Percentiles rank a stretch among this genome's conserved stretches.
Evolutionary conservation across 768 basidiomycete species (phyloP).

Genomic region (Brasilioporus rufonigricans): DNA sequence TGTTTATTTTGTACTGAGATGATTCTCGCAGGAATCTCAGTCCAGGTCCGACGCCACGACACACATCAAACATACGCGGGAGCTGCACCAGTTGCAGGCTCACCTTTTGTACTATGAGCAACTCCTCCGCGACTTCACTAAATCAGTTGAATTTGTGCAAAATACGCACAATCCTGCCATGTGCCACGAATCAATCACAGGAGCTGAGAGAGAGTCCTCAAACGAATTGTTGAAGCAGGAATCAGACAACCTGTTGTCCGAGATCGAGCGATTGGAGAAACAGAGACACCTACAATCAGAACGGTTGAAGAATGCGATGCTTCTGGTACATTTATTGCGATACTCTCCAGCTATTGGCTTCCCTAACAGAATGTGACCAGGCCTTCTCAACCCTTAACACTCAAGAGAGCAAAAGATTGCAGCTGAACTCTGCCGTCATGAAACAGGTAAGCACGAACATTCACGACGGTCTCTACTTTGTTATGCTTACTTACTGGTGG

Average conservation of each 20-base stretch:
- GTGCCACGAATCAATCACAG: conserved; percentile 25
- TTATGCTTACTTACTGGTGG: neutral
- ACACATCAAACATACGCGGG: conserved; percentile 36
- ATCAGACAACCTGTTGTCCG: conserved; percentile 39
- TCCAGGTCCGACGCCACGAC: conserved; percentile 34
- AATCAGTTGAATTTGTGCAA: too few relatives aligned
- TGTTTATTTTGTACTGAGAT: neutral
- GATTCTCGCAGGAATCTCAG: conserved; percentile 42
- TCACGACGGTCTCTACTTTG: neutral
- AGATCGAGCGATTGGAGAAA: conserved; percentile 39
- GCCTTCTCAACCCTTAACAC: conserved; percentile 62
- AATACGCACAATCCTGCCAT: conserved; percentile 51
- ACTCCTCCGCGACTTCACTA: too few relatives aligned
- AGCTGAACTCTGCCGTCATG: conserved; percentile 41
- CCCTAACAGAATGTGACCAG: too few relatives aligned
- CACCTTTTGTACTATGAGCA: too few relatives aligned
- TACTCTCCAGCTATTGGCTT: conserved; percentile 6
- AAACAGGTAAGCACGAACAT: conserved; percentile 24
- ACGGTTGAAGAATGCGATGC: conserved; percentile 36
- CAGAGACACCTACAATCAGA: conserved; percentile 28
- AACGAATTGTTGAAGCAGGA: too few relatives aligned
- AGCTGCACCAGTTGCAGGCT: too few relatives aligned
- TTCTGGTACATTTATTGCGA: conserved; percentile 19
- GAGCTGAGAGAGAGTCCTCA: too few relatives aligned
- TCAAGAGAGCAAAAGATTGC: conserved; percentile 51